Conservation (phyloP, 192 early-diverging fungal genomes). For the Coemansia sp. region DNA sequence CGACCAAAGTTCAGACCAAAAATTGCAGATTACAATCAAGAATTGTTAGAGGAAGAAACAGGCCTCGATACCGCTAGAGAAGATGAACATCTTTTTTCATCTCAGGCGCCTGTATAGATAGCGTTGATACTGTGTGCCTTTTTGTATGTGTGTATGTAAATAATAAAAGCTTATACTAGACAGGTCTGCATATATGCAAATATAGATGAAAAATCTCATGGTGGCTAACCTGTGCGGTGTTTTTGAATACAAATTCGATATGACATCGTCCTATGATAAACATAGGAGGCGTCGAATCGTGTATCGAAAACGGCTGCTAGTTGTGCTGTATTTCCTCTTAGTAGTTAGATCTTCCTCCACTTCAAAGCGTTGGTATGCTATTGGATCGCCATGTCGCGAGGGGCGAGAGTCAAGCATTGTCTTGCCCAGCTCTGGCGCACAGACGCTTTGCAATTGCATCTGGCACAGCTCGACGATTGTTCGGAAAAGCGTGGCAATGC, state of each 20-base stretch:
- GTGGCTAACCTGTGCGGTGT: not conserved
- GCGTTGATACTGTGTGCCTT: not conserved
- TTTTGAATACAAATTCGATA: not conserved
- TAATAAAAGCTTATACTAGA: not conserved
- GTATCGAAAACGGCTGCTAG: conserved; percentile 3
- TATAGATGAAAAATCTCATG: not conserved
- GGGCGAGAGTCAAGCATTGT: not conserved
- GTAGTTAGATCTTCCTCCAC: conserved; percentile 9
- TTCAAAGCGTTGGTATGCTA: conserved; percentile 29
- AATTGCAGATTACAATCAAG: not conserved
- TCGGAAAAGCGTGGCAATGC: conserved; percentile 29
- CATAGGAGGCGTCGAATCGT: conserved; percentile 21
- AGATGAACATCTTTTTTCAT: not conserved
- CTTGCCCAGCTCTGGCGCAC: not conserved
- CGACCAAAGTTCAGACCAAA: conserved; percentile 2
- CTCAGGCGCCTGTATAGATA: conserved; percentile 1
- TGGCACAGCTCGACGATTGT: conserved; percentile 28
- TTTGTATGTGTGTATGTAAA: conserved; percentile 1
- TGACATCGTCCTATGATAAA: conserved; percentile 4
- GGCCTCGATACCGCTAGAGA: not conserved
- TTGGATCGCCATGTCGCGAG: conserved; percentile 51
- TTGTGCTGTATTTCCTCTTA: not conserved
- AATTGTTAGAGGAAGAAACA: not conserved
- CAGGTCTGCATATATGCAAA: not conserved
- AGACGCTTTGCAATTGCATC: conserved; percentile 3